Percentiles rank a stretch among this genome's conserved stretches.
These are phyloP conservation scores for Aspergillus steynii DNA, from an alignment of 495 filamentous ascomycete species.

Conservation along the genomic window DNA sequence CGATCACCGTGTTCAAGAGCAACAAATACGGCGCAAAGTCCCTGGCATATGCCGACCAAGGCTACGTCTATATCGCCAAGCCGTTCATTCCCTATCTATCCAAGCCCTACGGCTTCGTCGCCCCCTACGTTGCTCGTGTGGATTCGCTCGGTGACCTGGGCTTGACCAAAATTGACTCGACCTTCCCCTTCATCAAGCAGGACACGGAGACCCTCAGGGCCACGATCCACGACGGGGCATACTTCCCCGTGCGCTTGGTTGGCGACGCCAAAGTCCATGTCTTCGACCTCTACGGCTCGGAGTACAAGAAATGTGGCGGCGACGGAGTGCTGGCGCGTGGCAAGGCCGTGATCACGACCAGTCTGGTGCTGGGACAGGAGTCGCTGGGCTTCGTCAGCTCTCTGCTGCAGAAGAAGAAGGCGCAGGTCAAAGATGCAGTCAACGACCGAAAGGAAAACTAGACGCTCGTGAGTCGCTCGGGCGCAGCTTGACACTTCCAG, in stretches of 20 bases:
- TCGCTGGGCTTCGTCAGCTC: conserved; percentile 57
- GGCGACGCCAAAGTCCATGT: conserved; percentile 76
- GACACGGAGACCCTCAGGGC: conserved; percentile 74
- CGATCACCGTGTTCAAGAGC: conserved; percentile 72
- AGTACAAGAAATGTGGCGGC: conserved; percentile 75
- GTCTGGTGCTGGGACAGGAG: conserved; percentile 70
- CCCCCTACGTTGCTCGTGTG: conserved; percentile 79
- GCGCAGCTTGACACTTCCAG: background rate
- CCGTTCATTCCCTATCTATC: conserved; percentile 77
- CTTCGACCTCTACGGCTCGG: conserved; percentile 65
- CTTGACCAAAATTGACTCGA: conserved; percentile 70
- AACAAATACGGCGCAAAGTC: conserved; percentile 81
- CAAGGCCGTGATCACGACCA: conserved; percentile 75
- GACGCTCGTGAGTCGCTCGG: background rate
- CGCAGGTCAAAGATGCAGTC: conserved; percentile 57
- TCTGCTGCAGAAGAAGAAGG: conserved; percentile 59
- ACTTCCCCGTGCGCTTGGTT: conserved; percentile 65
- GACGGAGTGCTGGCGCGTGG: conserved; percentile 65
- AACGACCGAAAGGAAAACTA: conserved; percentile 51
- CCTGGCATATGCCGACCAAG: conserved; percentile 65
- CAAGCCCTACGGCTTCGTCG: conserved; percentile 72
- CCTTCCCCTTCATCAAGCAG: conserved; percentile 86
- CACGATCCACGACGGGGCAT: conserved; percentile 62
- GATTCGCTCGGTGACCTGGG: conserved; percentile 77
- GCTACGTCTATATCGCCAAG: conserved; percentile 65